Evolutionary conservation across 2,329 filamentous ascomycete genomes (phyloP).

Genomic region (Colletotrichum lentis): DNA sequence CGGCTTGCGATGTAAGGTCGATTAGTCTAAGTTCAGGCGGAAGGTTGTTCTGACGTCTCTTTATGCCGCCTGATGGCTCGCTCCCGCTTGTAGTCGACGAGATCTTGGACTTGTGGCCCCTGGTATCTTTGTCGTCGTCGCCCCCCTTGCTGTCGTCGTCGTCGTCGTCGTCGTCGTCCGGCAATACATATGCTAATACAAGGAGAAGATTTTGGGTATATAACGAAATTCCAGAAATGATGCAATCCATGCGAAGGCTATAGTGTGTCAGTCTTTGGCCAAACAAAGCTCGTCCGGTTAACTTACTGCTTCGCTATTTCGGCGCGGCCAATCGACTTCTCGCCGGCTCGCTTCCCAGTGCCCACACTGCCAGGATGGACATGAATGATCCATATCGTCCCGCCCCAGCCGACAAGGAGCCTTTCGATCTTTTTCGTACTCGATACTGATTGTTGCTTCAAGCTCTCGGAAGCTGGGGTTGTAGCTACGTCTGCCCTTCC

Average conservation of each 20-base stretch:
- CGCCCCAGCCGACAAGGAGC: slow-evolving; percentile 92
- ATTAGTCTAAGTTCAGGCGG: slow-evolving; percentile 92
- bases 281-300: not conserved
- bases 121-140: slow-evolving; percentile 42
- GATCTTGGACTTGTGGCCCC: slow-evolving; percentile 52
- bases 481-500: slow-evolving; percentile 45
- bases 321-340: slow-evolving; percentile 78
- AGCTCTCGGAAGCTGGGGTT: slow-evolving; percentile 57
- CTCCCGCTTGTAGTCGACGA: slow-evolving; percentile 61
- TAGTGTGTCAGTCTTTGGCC: slow-evolving; percentile 42
- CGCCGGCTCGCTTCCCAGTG: slow-evolving; percentile 71
- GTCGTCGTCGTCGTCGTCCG: slow-evolving; percentile 75
- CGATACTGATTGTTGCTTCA: slow-evolving; percentile 59
- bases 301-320: slow-evolving; percentile 93
- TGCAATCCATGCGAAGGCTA: slow-evolving; percentile 93
- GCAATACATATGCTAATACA: slow-evolving; percentile 87
- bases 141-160: slow-evolving; percentile 65
- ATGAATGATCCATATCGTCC: slow-evolving; percentile 94
- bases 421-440: slow-evolving; percentile 70
- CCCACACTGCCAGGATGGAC: slow-evolving; percentile 79
- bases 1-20: slow-evolving; percentile 84
- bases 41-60: slow-evolving; percentile 78
- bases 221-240: slow-evolving; percentile 95
- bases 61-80: slow-evolving; percentile 71
- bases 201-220: slow-evolving; percentile 92